Evolutionary conservation across 164 flowering plant species (phyloP), one percentile per base, ranked within the genome.

Genomic region (Tinospora cordifolia): DNA sequence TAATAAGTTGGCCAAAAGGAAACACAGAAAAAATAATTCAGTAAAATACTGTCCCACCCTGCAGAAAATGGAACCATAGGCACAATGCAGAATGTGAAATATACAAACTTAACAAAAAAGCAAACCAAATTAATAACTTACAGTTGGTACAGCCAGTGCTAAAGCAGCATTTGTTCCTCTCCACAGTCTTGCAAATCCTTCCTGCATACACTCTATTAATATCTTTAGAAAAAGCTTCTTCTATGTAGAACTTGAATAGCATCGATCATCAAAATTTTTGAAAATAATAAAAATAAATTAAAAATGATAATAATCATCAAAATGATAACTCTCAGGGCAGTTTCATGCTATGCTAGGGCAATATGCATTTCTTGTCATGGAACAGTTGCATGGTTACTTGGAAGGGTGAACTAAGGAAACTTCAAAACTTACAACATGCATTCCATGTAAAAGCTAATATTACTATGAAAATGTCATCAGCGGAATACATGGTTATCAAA

Each of bases 121-220:
- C 21, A n/a, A 38, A 21, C 9, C 11, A 11, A 39, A 66, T 24
- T 1, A 24, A 17, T 34, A 57, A 78, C 88, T 78, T 79, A 95
- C 98, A 47, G 92, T 92, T 65, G 99, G 98, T 65, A 95, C 71
- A 51, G 99, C 99, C 64, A 95, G 76, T 24, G 98, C 97, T 65
- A 95, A 79, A 54, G 91, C 88, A 30, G 99, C 99, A 85, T 87
- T 92, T 59, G 99, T 95, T 67, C 98, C 99, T 81, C 96, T 84
- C 99, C 99, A 95, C 27, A 95, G 79, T 79, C 90, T 85, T 9
- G 80, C 27, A 72, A 91, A 30, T 69, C 99, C 98, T 80, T 95
- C 99, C 99, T 95, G 93, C 75, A 79, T 74, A 72, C 54, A 51
- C 3, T 10, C 44, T 22, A 19, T 58, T 69, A 69, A 38, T 22